Conservation (phyloP, 331 rosid species). For the Dryas integrifolia region DNA sequence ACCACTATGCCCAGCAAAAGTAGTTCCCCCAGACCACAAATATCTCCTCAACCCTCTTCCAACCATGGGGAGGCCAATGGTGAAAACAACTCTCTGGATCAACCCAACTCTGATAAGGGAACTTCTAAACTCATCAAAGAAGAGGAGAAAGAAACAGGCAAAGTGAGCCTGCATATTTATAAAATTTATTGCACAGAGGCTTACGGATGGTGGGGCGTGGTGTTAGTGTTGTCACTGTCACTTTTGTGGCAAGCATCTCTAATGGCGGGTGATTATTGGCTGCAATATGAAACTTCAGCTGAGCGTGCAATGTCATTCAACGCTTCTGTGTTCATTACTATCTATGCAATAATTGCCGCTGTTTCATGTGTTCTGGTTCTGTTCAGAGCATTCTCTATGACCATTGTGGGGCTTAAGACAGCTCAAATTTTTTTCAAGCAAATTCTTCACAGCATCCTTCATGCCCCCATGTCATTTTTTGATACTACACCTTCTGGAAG, state of each 20-base stretch:
- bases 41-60: constrained; percentile 32
- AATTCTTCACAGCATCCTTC: constrained; percentile 71
- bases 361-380: constrained; percentile 42
- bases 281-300: constrained; percentile 71
- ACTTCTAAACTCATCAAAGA: constrained; percentile 77
- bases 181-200: constrained; percentile 78
- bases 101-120: constrained; percentile 47
- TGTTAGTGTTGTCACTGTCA: constrained; percentile 36
- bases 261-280: constrained; percentile 82
- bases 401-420: constrained; percentile 61
- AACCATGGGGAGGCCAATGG: constrained; percentile 42
- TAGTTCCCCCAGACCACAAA: constrained; percentile 33
- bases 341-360: constrained; percentile 47
- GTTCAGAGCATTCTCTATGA: constrained; percentile 42
- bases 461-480: constrained; percentile 93
- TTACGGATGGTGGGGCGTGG: constrained; percentile 74
- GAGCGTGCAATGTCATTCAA: constrained; percentile 45
- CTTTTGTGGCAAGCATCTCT: constrained; percentile 60
- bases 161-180: constrained; percentile 59
- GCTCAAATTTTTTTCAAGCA: constrained; percentile 65
- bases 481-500: constrained; percentile 95
- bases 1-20: constrained; percentile 30
- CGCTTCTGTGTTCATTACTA: constrained; percentile 51
- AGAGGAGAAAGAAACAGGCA: constrained; percentile 83
- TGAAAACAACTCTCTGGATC: constrained; percentile 46